phyloP scores from a whole-genome alignment of 306 rosid genomes.

The Corylus americana region DNA sequence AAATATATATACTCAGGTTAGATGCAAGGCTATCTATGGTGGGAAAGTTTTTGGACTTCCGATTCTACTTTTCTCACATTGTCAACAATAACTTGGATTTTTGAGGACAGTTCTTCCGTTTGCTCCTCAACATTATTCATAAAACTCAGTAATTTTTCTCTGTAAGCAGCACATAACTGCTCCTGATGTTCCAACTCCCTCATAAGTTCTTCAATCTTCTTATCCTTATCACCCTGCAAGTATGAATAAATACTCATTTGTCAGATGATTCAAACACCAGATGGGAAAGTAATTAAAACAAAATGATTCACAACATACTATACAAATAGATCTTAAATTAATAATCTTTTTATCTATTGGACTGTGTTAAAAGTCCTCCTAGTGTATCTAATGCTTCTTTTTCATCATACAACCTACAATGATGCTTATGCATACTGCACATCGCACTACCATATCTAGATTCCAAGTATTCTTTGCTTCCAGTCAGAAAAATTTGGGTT shows the following conservation, averaged over 20 bases:
- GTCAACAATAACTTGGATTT: constrained; percentile 61
- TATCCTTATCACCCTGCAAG: constrained; percentile 78
- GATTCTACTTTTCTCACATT: constrained; percentile 75
- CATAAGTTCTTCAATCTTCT: constrained; percentile 78
- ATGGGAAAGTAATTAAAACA: background rate
- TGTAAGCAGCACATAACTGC: constrained; percentile 60
- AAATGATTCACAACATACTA: background rate
- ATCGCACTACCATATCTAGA: background rate
- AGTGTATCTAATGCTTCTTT: too few species aligned
- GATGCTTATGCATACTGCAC: background rate
- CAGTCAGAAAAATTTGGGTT: background rate
- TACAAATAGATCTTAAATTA: too few species aligned
- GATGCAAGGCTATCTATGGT: constrained; percentile 30
- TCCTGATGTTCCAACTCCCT: constrained; percentile 82
- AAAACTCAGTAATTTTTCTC: constrained; percentile 67
- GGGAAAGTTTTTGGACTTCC: constrained; percentile 46
- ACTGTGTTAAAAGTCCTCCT: background rate
- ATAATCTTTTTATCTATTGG: too few species aligned
- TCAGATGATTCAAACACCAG: constrained; percentile 7
- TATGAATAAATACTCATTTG: constrained; percentile 4
- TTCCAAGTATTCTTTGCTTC: background rate
- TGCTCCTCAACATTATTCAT: constrained; percentile 64
- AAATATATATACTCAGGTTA: constrained; percentile 29
- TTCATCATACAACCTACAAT: background rate
- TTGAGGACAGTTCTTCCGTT: constrained; percentile 70